Percentiles rank a stretch among this genome's conserved stretches.
phyloP scores from a whole-genome alignment of 495 filamentous ascomycete genomes.

The Aspergillus nanangensis region DNA sequence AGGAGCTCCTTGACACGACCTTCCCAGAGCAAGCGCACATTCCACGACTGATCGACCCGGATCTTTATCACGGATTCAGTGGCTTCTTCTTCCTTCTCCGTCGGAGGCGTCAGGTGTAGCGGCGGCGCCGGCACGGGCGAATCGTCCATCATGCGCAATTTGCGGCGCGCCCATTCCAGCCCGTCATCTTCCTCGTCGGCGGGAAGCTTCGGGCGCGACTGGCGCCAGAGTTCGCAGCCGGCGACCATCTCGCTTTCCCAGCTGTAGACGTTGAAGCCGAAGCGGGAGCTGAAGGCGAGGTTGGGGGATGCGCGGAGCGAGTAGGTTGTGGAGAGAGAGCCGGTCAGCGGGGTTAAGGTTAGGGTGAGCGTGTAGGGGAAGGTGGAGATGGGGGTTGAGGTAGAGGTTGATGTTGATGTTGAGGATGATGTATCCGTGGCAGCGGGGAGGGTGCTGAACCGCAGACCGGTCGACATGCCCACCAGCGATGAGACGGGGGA shows the following conservation, averaged over 20 bases:
- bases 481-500: slow-evolving; percentile 86
- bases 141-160: slow-evolving; percentile 27
- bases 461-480: slow-evolving; percentile 73
- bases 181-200: slow-evolving; percentile 30
- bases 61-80: slow-evolving; percentile 88
- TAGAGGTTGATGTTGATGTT: slow-evolving; percentile 17
- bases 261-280: slow-evolving; percentile 97
- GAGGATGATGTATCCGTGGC: slow-evolving; percentile 53
- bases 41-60: slow-evolving; percentile 77
- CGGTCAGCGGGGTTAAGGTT: slow-evolving; percentile 89
- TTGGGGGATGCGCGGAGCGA: slow-evolving; percentile 78
- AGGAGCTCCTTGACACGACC: slow-evolving; percentile 88
- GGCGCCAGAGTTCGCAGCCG: slow-evolving; percentile 84
- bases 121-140: slow-evolving; percentile 19
- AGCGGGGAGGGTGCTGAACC: slow-evolving; percentile 87
- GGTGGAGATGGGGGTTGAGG: slow-evolving; percentile 34
- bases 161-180: slow-evolving; percentile 42
- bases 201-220: slow-evolving; percentile 37
- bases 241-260: slow-evolving; percentile 93
- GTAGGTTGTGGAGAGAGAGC: slow-evolving; percentile 83
- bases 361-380: slow-evolving; percentile 90
- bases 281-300: slow-evolving; percentile 78
- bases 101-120: slow-evolving; percentile 8
- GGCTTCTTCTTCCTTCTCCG: slow-evolving; percentile 50
- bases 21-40: slow-evolving; percentile 87